Base-by-base conservation (phyloP, 2,329 filamentous ascomycete genomes). In the Cercospora citrullina region DNA sequence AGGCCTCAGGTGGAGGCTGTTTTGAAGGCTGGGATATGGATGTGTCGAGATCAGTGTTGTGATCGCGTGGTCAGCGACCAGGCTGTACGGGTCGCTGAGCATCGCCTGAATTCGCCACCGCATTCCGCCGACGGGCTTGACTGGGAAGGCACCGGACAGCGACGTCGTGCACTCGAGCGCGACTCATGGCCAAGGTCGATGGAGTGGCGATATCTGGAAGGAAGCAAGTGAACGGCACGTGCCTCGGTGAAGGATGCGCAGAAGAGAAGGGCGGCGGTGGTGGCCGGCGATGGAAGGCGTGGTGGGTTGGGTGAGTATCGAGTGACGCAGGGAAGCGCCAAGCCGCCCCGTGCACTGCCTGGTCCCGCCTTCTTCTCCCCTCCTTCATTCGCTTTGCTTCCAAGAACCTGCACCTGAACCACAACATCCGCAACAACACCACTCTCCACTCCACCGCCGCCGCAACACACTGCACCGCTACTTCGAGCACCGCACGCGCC, bases 391-490 rank as follows among this genome's bases (percentile, higher is more conserved):
- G 26, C 45, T 58, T 39, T 39, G 33, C 33, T 62, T 62, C 59
- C 33, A 26, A 14, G 14, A 61, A 23, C 60, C 31, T 51, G 14
- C 51, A 39, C 42, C 48, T 39, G 59, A 61, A 64, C 61, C 31
- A 26, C 45, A 55, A 64, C 61, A 55, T 33, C 39, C 28, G 26
- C 55, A 48, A 42, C 53, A 14, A 53, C 36, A 42, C 64, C 48
- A 53, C 60, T 63, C 65, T 63, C 65, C 65, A 63, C 60, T 69
- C 64, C 21, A 63, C 64, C 55, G 63, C 64, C 60, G 30, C 61
- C 58, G 12, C 26, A 55, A 39, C 62, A 8, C 30, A 55, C 65
- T 57, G 36, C 42, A 39, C 59, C 65, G 58, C 33, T 23, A 64
- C 67, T 64, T 51, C 30, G n/a, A 33, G 31, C 57, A 33, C 9